Base-by-base conservation (phyloP, 768 basidiomycete genomes). In the Exidia glandulosa region DNA sequence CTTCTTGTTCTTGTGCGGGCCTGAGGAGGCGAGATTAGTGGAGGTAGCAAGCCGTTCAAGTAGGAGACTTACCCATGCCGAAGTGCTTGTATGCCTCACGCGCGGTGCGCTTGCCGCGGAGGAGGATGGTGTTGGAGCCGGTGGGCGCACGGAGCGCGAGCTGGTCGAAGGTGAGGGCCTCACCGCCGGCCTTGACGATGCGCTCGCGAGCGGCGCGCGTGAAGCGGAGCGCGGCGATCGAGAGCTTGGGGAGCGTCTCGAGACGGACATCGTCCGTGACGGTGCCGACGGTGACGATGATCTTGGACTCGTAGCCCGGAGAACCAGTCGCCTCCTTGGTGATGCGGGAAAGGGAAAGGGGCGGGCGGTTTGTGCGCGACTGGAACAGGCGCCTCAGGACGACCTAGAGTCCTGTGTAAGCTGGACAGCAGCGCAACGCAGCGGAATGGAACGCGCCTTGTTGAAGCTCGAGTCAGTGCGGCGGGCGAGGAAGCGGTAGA, bases 1-100 rank as follows among this genome's bases (percentile, higher is more conserved):
- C 79, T 94, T 96, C 83, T 95, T 97, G 87, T 96, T 80, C 78
- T 97, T 92, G 86, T 94, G 91, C 60, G 94, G 94, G 65, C 88
- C 83, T 80, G 62, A 13, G 30, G 25, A 2, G 30, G 7, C 23
- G 14, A 3, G 52, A 25, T 37, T 3, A 32, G 41, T 16, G 52
- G 16, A n/a, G 19, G 13, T 13, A 36, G 32, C 23, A 64, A 30
- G 27, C 30, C 32, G 9, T 60, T 30, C 41, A 47, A 36, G 14
- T 19, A 12, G n/a, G n/a, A 1, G 55, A 69, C 75, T 60, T 61
- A 77, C 87, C 91, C 90, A 91, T 91, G 76, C 95, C 95, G 74
- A 97, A 97, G 83, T 98, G 95, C 75, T 91, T 94, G 79, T 89
- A 85, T 57, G 94, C 90, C 76, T 98, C 96, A 64, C 96, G 85